Percentiles rank a stretch among this genome's conserved stretches.
phyloP scores from a whole-genome alignment of 169 alveolate species.

The Perkinsus marinus region DNA sequence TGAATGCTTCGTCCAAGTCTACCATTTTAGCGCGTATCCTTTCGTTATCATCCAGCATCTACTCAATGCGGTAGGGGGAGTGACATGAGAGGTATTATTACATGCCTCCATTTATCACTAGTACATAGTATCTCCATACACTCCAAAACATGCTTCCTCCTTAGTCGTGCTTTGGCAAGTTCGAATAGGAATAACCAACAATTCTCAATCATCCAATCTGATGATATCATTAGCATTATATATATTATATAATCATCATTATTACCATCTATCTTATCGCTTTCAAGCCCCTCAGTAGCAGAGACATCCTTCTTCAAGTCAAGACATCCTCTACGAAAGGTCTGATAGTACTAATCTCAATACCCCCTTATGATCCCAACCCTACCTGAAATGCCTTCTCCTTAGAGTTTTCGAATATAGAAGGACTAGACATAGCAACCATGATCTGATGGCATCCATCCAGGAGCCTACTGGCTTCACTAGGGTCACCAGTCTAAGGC shows the following conservation, averaged over 20 bases:
- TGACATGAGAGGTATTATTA: background rate
- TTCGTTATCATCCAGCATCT: background rate
- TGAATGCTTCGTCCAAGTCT: background rate
- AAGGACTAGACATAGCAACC: background rate
- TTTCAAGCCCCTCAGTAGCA: background rate
- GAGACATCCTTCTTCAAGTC: background rate
- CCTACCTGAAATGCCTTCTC: background rate
- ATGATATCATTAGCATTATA: background rate
- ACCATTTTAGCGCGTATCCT: background rate
- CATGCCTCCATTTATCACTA: background rate
- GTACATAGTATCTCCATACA: background rate
- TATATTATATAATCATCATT: background rate
- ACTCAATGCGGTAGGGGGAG: too few relatives aligned
- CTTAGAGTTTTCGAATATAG: background rate
- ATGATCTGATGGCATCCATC: background rate
- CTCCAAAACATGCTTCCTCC: background rate
- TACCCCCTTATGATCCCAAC: background rate
- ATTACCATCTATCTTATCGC: background rate
- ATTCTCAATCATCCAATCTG: background rate
- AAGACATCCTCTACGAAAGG: background rate
- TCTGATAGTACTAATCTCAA: background rate
- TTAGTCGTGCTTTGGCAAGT: background rate
- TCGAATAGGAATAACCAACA: background rate
- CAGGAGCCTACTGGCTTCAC: background rate
- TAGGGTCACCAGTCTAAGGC: background rate